Evolutionary conservation across 495 filamentous ascomycete genomes (phyloP), one percentile per base, ranked within the genome.

Genomic region (Hypoxylon rickii): DNA sequence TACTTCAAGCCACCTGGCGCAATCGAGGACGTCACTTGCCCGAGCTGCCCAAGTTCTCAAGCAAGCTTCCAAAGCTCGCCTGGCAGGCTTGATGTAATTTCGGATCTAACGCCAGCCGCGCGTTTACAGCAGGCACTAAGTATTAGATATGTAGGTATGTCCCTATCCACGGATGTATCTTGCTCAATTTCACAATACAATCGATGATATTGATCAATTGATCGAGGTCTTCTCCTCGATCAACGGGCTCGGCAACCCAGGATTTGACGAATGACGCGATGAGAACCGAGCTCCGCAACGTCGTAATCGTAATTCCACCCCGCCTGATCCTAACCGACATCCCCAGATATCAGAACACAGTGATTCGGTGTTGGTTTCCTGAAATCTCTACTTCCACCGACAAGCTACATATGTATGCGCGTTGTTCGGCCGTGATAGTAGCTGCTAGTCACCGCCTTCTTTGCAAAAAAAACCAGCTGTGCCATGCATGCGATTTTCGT

Each of bases 361-460:
- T 43, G 46, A 62, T 62, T 56, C 46, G 52, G 58, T 39, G 20
- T 52, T 47, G 29, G 29, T 19, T 18, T 39, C 51, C 51, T 51
- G 46, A 56, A 55, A 39, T 15, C 21, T 56, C 41, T 21, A n/a
- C 32, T 48, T 37, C 26, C 36, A 37, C 43, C 58, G 43, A 55
- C 46, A 17, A 54, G 11, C 15, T 51, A 51, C 52, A 44, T 56
- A 45, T 53, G 51, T 63, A 57, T 53, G 53, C 53, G 20, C 18
- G 17, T 26, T 56, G 39, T 33, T 18, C 22, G 43, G 24, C 21
- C 43, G 19, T 56, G 48, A 24, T 56, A 26, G 33, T 47, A 29
- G 41, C 19, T 51, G 10, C 32, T 47, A 38, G 44, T 53, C 54
- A 63, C 59, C 59, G 49, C 59, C 44, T 58, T 48, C 36, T 58